A percentile compares a stretch with the other conserved stretches of the same genome.
Evolutionary conservation across 1,284 basidiomycete species (phyloP).

Genomic region (Papiliotrema nemorosa): DNA sequence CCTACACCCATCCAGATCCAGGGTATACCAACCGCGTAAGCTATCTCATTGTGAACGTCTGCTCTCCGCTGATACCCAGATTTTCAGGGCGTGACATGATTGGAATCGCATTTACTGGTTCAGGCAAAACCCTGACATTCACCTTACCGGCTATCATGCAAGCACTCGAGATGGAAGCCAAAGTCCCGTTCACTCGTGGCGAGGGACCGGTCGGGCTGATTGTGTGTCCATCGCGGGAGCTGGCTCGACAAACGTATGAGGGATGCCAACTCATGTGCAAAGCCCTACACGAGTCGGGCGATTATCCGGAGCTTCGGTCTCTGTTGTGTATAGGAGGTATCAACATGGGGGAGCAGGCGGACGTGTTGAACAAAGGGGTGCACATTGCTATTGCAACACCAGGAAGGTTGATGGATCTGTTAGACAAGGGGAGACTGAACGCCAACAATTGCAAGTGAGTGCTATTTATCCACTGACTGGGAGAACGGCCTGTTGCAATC

Average conservation of each 20-base stretch:
- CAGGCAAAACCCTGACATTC: slow-evolving; percentile 87
- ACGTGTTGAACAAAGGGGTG: slow-evolving; percentile 81
- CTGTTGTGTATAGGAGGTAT: slow-evolving; percentile 96
- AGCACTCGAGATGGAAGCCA: slow-evolving; percentile 86
- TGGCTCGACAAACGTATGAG: slow-evolving; percentile 94
- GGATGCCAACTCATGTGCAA: slow-evolving; percentile 82
- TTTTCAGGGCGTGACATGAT: slow-evolving; percentile 90
- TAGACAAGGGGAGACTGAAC: slow-evolving; percentile 84
- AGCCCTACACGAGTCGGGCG: slow-evolving; percentile 69
- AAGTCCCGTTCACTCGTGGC: slow-evolving; percentile 81
- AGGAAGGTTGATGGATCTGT: slow-evolving; percentile 57
- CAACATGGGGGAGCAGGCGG: slow-evolving; percentile 92
- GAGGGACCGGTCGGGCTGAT: slow-evolving; percentile 95
- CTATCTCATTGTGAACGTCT: slow-evolving; percentile 9
- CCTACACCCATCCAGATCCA: slow-evolving; percentile 98
- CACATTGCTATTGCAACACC: slow-evolving; percentile 70
- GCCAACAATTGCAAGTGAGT: slow-evolving; percentile 78
- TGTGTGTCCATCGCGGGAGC: slow-evolving; percentile 90
- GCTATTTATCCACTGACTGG: not conserved
- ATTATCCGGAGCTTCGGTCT: slow-evolving; percentile 79
- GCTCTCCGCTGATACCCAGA: slow-evolving; percentile 48
- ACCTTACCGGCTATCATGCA: slow-evolving; percentile 93
- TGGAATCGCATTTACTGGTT: slow-evolving; percentile 92
- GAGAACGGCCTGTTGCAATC: not conserved
- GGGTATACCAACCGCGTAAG: slow-evolving; percentile 89